Conservation (phyloP, 495 filamentous ascomycete species). For the Annulohypoxylon stygium region DNA sequence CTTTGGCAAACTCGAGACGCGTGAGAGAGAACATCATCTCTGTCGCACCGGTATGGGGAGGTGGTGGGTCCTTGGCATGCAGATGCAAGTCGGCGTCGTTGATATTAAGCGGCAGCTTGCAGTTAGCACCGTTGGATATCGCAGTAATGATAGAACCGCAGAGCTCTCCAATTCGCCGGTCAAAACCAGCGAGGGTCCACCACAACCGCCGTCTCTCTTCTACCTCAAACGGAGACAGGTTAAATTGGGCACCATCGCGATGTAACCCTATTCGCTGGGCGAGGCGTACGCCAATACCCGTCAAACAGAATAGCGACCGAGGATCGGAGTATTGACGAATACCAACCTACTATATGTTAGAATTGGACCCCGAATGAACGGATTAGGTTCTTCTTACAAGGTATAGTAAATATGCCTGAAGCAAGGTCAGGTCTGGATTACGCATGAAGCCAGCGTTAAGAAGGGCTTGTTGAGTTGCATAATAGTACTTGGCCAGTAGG, state of each 20-base stretch:
- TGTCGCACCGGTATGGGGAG: conserved; percentile 59
- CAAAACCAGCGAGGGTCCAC: conserved; percentile 78
- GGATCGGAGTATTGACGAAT: conserved; percentile 63
- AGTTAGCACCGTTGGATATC: conserved; percentile 62
- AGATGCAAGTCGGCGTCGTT: conserved; percentile 68
- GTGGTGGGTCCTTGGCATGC: conserved; percentile 60
- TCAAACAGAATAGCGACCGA: conserved; percentile 64
- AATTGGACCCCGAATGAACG: conserved; percentile 40
- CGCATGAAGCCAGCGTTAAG: conserved; percentile 70
- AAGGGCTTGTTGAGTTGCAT: conserved; percentile 67
- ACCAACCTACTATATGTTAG: conserved; percentile 54
- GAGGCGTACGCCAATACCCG: conserved; percentile 75
- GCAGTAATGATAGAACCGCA: conserved; percentile 73
- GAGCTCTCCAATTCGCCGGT: conserved; percentile 73
- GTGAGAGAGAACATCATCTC: conserved; percentile 67
- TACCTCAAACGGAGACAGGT: conserved; percentile 74
- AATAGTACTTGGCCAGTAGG: conserved; percentile 63
- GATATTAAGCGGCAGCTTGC: conserved; percentile 66
- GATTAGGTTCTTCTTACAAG: conserved; percentile 56
- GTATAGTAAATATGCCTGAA: conserved; percentile 70
- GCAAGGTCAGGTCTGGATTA: conserved; percentile 63
- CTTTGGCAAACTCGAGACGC: conserved; percentile 62
- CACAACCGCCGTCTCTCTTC: conserved; percentile 77
- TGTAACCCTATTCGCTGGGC: conserved; percentile 77
- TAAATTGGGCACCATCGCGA: conserved; percentile 70